Conservation (phyloP, 1,284 basidiomycete genomes). For the Ustanciosporium gigantosporum region DNA sequence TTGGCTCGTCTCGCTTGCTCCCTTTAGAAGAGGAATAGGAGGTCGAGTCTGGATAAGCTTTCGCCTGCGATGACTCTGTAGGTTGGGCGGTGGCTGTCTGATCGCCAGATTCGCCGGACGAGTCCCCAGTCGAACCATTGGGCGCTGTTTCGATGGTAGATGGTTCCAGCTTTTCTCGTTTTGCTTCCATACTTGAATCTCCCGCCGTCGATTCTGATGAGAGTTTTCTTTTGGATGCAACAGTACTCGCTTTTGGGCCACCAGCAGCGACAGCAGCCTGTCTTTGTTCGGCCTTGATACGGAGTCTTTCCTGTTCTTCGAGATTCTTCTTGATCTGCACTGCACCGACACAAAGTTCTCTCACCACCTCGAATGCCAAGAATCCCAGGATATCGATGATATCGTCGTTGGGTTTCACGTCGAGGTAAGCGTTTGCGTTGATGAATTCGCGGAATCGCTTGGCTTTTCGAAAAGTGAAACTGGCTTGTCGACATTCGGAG, state of each 20-base stretch:
- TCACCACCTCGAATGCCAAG: constrained; percentile 94
- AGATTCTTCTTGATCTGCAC: constrained; percentile 46
- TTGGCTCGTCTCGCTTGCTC: no score
- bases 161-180: no score
- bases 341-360: constrained; percentile 74
- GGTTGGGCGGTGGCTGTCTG: not conserved
- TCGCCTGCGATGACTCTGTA: not conserved
- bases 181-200: no score
- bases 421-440: constrained; percentile 83
- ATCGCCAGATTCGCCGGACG: no score
- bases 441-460: constrained; percentile 96
- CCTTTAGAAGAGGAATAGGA: no score
- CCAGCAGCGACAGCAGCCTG: not conserved
- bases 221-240: constrained; percentile 4
- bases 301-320: constrained; percentile 30
- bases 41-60: not conserved
- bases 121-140: no score
- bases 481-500: constrained; percentile 93
- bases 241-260: not conserved
- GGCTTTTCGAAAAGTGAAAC: constrained; percentile 85
- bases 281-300: constrained; percentile 3
- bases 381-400: constrained; percentile 96
- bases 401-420: constrained; percentile 90
- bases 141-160: no score
- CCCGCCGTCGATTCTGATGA: not conserved